Base-by-base conservation (phyloP, 176 grass and related monocot genomes). In the Hyparrhenia diplandra region DNA sequence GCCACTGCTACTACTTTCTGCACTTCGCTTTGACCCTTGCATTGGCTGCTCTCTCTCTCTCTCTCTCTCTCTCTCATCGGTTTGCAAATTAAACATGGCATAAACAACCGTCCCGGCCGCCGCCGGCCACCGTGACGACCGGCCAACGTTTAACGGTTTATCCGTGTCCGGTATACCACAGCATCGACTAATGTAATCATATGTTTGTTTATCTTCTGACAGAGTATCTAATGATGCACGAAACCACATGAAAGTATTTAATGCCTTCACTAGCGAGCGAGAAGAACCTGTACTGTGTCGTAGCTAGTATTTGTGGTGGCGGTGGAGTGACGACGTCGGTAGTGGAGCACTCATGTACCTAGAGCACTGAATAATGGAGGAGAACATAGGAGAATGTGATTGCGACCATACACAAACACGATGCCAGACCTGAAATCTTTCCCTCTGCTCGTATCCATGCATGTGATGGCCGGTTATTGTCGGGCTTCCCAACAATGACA, bases 381-480 rank as follows among this genome's bases (percentile, higher is more conserved):
- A 54, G 49, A 51, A 51, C 47, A 51, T 20, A 20, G 46, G 47
- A 17, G 17, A 51, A 20, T 20, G 46, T 18, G 46, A 51, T 51
- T 51, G 47, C 16, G 17, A 51, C 47, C 47, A 18, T 13, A 54
- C 18, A 8, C 0, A 21, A 20, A 21, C 49, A 52, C 18, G 18
- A 21, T 55, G 52, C 52, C 52, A 10, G 52, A 57, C 52, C 21
- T 57, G 11, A 70, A 70, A 39, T 14, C 39, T n/a, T n/a, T n/a
- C n/a, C n/a, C n/a, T n/a, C n/a, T n/a, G n/a, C n/a, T n/a, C n/a
- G n/a, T n/a, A n/a, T n/a, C n/a, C n/a, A n/a, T 40, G 35, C 74
- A 76, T 76, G 74, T 76, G 74, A 76, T 62, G 74, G 55, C 55
- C 74, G 74, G 74, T 62, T 39, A 27, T 17, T 62, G 36, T 76